These are phyloP conservation scores for Acanthamoeba sp. DNA, from an alignment of 208 protist genomes.

Conservation along the genomic window DNA sequence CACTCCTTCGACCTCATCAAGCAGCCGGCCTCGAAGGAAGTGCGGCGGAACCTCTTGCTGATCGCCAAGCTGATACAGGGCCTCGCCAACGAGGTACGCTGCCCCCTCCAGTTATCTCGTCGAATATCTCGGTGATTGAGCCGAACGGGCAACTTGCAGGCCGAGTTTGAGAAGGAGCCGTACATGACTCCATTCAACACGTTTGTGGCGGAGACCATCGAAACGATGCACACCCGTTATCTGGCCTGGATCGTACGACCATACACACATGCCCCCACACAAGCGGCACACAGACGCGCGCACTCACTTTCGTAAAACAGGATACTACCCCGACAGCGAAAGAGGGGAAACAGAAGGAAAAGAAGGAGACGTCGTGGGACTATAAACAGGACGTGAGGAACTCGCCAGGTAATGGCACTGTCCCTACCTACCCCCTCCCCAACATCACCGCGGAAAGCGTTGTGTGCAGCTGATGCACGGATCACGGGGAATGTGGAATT, in stretches of 20 bases:
- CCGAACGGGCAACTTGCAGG: too few relatives aligned
- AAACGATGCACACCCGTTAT: slow-evolving; percentile 16
- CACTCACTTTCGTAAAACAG: background rate
- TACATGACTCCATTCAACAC: slow-evolving; percentile 46
- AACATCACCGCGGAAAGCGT: too few relatives aligned
- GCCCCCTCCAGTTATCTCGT: too few relatives aligned
- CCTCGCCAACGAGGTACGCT: slow-evolving; percentile 30
- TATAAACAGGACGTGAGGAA: background rate
- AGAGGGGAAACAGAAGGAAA: background rate
- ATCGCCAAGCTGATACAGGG: slow-evolving; percentile 50
- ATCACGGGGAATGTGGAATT: too few relatives aligned
- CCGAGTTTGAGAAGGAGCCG: slow-evolving; percentile 15
- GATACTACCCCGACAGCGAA: background rate
- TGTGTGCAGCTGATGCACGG: too few relatives aligned
- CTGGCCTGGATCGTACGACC: slow-evolving; percentile 33
- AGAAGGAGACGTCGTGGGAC: background rate
- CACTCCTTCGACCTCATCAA: slow-evolving; percentile 53
- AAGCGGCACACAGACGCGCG: too few relatives aligned
- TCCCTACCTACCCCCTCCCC: too few relatives aligned
- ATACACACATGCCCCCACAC: background rate
- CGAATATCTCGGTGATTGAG: too few relatives aligned
- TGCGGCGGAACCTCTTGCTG: background rate
- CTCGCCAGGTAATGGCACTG: slow-evolving; percentile 5
- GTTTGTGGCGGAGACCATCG: slow-evolving; percentile 3
- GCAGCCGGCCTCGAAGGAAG: background rate